Conservation (phyloP, 345 rosid genomes). For the Laguncularia racemosa region DNA sequence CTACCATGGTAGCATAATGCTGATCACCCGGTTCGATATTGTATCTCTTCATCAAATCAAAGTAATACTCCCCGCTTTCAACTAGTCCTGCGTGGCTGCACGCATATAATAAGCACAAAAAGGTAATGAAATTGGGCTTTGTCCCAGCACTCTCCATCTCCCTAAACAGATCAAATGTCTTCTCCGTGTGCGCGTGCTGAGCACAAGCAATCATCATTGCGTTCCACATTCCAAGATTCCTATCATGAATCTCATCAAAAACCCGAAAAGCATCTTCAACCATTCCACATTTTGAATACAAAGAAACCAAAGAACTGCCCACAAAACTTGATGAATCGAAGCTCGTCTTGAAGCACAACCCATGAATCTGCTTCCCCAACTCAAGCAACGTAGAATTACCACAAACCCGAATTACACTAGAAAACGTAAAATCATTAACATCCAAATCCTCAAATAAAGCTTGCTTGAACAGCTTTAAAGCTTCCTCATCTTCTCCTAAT, state of each 20-base stretch:
- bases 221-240: slow-evolving; percentile 85
- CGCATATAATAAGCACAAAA: slow-evolving; percentile 67
- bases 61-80: slow-evolving; percentile 50
- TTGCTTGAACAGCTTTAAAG: slow-evolving; percentile 57
- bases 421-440: slow-evolving; percentile 79
- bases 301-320: slow-evolving; percentile 69
- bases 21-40: slow-evolving; percentile 64
- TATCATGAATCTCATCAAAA: slow-evolving; percentile 42
- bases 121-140: slow-evolving; percentile 79
- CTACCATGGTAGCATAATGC: slow-evolving; percentile 84
- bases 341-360: slow-evolving; percentile 64
- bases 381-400: slow-evolving; percentile 64
- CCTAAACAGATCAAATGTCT: slow-evolving; percentile 47
- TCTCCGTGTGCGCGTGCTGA: slow-evolving; percentile 49
- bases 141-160: slow-evolving; percentile 44
- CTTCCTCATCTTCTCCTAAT: slow-evolving; percentile 62
- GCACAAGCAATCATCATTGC: slow-evolving; percentile 84
- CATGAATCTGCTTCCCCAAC: slow-evolving; percentile 83
- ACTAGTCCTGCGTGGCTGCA: slow-evolving; percentile 87
- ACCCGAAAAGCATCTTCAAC: slow-evolving; percentile 53
- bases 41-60: slow-evolving; percentile 58
- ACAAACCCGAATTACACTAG: slow-evolving; percentile 71
- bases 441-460: slow-evolving; percentile 43
- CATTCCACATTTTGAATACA: slow-evolving; percentile 76
- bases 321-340: slow-evolving; percentile 62